Evolutionary conservation across 2,329 filamentous ascomycete species (phyloP).

Genomic region (Mycosphaerella sp.): DNA sequence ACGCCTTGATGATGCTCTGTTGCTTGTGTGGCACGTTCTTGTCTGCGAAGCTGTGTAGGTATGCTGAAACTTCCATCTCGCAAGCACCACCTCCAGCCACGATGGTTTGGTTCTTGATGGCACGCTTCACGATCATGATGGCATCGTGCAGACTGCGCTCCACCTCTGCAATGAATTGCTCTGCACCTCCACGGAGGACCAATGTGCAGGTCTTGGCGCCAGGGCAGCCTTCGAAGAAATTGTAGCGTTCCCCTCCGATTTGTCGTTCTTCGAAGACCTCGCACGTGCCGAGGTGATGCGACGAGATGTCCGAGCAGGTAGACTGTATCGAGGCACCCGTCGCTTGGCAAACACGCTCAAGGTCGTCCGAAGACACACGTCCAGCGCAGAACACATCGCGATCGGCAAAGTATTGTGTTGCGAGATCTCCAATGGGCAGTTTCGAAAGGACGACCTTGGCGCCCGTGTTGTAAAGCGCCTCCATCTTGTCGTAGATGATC

Average conservation of each 20-base stretch:
- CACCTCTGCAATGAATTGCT: conserved; percentile 98
- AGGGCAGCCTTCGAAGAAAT: conserved; percentile 96
- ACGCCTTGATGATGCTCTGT: conserved; percentile 94
- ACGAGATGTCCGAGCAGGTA: conserved; percentile 89
- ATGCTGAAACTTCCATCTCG: conserved; percentile 95
- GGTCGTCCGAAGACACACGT: conserved; percentile 81
- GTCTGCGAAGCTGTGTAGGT: conserved; percentile 88
- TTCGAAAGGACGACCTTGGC: conserved; percentile 97
- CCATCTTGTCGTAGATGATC: conserved; percentile 99
- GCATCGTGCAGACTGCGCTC: conserved; percentile 97
- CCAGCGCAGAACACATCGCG: conserved; percentile 97
- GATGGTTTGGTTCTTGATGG: conserved; percentile 88
- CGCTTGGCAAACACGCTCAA: conserved; percentile 93
- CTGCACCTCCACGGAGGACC: conserved; percentile 87
- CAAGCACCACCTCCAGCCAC: conserved; percentile 90
- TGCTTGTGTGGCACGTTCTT: conserved; percentile 91
- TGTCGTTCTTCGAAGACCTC: conserved; percentile 90
- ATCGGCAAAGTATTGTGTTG: conserved; percentile 92
- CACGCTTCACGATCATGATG: conserved; percentile 99
- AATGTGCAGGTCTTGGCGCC: conserved; percentile 95
- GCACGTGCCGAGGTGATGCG: conserved; percentile 77
- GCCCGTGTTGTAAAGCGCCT: conserved; percentile 85
- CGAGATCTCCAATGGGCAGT: conserved; percentile 92
- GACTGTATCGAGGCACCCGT: conserved; percentile 90
- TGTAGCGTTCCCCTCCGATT: conserved; percentile 95